Percentiles rank a stretch among this genome's conserved stretches.
Conservation (phyloP, 2,329 filamentous ascomycete species). For the Ilyonectria mors-panacis region DNA sequence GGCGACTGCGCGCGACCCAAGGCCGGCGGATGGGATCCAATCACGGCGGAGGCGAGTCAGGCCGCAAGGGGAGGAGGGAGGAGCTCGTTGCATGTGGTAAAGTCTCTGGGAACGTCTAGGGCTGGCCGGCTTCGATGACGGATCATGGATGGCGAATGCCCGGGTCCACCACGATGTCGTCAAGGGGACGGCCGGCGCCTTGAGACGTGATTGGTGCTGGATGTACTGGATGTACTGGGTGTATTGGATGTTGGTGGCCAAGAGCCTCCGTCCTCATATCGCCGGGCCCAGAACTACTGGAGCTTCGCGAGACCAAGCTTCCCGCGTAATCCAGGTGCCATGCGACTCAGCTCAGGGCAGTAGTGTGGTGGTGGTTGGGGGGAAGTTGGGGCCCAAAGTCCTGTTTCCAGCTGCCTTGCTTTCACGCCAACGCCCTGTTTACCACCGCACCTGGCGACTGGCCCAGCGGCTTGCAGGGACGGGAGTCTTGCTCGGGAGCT, state of each 20-base stretch:
- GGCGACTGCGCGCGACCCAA: slow-evolving; percentile 25
- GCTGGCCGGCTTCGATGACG: slow-evolving; percentile 37
- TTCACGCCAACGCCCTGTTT: slow-evolving; percentile 14
- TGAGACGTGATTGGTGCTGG: slow-evolving; percentile 41
- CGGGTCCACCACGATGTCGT: slow-evolving; percentile 45
- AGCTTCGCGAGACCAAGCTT: slow-evolving; percentile 6
- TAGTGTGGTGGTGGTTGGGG: slow-evolving; percentile 20
- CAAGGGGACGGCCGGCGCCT: slow-evolving; percentile 29
- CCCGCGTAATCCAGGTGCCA: slow-evolving; percentile 11
- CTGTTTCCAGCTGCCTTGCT: slow-evolving; percentile 9
- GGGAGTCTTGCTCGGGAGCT: slow-evolving; percentile 18
- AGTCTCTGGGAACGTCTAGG: slow-evolving; percentile 34
- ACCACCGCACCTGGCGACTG: slow-evolving; percentile 28
- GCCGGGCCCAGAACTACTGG: slow-evolving; percentile 16
- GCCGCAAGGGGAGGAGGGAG: slow-evolving; percentile 32
- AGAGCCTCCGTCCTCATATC: slow-evolving; percentile 20
- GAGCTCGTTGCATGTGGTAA: slow-evolving; percentile 46
- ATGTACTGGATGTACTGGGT: slow-evolving; percentile 22
- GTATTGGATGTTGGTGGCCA: slow-evolving; percentile 21
- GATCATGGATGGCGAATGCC: slow-evolving; percentile 36
- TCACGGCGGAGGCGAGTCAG: slow-evolving; percentile 48
- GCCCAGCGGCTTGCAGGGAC: slow-evolving; percentile 37
- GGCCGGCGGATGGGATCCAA: slow-evolving; percentile 45
- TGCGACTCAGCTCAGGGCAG: slow-evolving; percentile 21
- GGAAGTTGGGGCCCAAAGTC: slow-evolving; percentile 12